Conservation (phyloP, 257 asterid species). For the Paulownia fortunei region DNA sequence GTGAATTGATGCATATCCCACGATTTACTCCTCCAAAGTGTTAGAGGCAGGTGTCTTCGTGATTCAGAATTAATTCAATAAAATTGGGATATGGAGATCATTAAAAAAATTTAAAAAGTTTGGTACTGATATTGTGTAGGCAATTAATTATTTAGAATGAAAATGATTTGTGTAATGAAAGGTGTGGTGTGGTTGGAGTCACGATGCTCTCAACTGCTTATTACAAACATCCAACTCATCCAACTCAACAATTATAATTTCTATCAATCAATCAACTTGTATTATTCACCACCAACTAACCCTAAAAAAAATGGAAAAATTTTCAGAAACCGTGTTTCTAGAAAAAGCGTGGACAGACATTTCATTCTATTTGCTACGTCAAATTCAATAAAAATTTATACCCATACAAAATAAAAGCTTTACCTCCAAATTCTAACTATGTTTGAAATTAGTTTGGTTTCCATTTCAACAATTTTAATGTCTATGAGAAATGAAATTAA, state of each 20-base stretch:
- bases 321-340: background rate
- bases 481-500: no score
- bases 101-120: background rate
- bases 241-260: slow-evolving; percentile 6
- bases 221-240: slow-evolving; percentile 25
- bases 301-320: background rate
- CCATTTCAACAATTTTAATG: no score
- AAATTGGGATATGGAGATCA: no score
- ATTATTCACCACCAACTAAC: background rate
- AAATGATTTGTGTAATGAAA: background rate
- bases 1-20: no score
- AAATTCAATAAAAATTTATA: no score
- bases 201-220: background rate
- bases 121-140: background rate
- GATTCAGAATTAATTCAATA: no score
- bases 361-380: no score
- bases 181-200: slow-evolving; percentile 27
- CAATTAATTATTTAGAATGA: background rate
- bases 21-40: no score
- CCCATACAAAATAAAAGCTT: no score
- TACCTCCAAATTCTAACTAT: no score
- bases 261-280: background rate
- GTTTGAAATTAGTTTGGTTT: no score
- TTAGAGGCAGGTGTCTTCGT: no score
- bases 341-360: background rate